Evolutionary conservation across 306 rosid genomes (phyloP), one percentile per base, ranked within the genome.

Genomic region (Carpinus fangiana): DNA sequence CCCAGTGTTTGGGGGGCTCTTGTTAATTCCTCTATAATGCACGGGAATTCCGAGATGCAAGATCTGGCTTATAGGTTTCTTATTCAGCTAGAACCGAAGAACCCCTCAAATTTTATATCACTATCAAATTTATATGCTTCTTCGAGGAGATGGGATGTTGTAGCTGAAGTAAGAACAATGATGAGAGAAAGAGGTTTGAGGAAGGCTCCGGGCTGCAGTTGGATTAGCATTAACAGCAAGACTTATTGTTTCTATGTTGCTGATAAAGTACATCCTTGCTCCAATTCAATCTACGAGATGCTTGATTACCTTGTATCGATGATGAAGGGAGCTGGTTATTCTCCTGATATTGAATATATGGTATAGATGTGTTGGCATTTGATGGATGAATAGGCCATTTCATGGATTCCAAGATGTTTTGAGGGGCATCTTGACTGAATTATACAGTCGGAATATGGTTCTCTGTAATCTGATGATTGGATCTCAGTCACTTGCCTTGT

Each of bases 1-100:
- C 90, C 94, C 60, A 86, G 96, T 80, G 87, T 89, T 70, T 94
- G 96, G 98, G 96, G 96, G 16, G 87, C 97, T 46, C 89, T 90
- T 80, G 83, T 88, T 69, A 75, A 86, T 77, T 91, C 93, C 73
- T 89, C 96, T 59, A 23, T 85, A 26, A 83, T 82, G 77, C 90
- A 89, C 73, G 93, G 90, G 74, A 88, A 90, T 73, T 75, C 81
- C 41, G 81, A 77, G 82, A 87, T 85, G 60, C 80, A 86, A 80
- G 89, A 94, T 70, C 71, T 92, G 72, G 96, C 96, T 54, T 88
- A 81, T 74, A 83, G 66, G 78, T 81, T 36, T 62, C 91, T 94
- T 47, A 50, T 89, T 47, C 87, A 90, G 78, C 77, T 89, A 70
- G 97, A 92, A 83, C 96, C 98, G 0, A 81, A 87, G 59, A 94